These are phyloP conservation scores for Xylaria sp. DNA, from an alignment of 2,329 filamentous ascomycete species.

Conservation along the genomic window DNA sequence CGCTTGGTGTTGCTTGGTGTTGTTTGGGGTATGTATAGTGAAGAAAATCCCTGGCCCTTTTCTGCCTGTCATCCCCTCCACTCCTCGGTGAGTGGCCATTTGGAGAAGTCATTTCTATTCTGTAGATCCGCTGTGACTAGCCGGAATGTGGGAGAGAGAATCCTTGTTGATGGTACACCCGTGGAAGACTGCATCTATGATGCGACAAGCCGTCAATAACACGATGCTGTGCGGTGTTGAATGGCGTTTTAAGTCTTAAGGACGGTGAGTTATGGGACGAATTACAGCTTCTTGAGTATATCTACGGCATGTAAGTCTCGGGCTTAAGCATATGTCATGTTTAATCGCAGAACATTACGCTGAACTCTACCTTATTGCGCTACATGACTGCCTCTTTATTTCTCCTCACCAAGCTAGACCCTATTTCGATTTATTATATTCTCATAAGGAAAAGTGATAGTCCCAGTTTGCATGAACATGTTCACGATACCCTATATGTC, in stretches of 20 bases:
- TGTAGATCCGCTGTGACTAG: slow-evolving; percentile 31
- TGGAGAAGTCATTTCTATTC: slow-evolving; percentile 27
- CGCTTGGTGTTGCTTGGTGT: background rate
- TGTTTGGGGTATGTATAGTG: background rate
- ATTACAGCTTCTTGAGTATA: background rate
- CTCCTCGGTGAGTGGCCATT: slow-evolving; percentile 27
- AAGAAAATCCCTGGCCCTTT: slow-evolving; percentile 6
- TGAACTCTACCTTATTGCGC: background rate
- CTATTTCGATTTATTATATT: too few species aligned
- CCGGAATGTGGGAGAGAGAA: slow-evolving; percentile 38
- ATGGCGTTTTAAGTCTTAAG: background rate
- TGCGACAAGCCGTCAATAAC: slow-evolving; percentile 35
- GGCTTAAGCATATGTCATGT: slow-evolving; percentile 9
- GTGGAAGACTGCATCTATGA: slow-evolving; percentile 35
- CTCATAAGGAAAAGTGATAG: too few species aligned
- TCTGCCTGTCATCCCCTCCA: slow-evolving; percentile 2
- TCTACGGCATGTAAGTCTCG: background rate
- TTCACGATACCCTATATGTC: background rate
- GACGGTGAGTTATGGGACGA: background rate
- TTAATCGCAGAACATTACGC: background rate
- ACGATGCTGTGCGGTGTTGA: slow-evolving; percentile 17
- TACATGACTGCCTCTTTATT: too few species aligned
- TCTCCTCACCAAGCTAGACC: too few species aligned
- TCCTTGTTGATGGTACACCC: slow-evolving; percentile 28
- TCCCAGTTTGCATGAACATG: background rate